Percentiles rank a stretch among this genome's conserved stretches.
Evolutionary conservation across 2,329 filamentous ascomycete species (phyloP).

Genomic region (Fusarium oxysporum): DNA sequence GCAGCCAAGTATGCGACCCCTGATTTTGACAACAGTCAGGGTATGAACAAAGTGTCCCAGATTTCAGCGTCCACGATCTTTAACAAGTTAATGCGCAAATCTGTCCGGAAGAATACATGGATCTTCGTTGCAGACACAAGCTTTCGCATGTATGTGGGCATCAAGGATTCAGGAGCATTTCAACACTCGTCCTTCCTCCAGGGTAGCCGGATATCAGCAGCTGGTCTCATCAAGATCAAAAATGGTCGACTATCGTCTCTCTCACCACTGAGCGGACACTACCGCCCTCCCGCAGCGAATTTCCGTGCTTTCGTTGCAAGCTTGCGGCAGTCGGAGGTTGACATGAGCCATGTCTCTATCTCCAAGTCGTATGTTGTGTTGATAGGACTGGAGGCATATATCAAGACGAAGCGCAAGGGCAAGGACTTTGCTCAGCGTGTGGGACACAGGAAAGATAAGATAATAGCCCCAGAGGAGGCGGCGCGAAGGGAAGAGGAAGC

Average conservation of each 20-base stretch:
- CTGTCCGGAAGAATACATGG: constrained; percentile 89
- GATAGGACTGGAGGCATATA: constrained; percentile 83
- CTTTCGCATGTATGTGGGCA: constrained; percentile 87
- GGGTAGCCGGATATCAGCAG: constrained; percentile 82
- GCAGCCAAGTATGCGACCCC: constrained; percentile 74
- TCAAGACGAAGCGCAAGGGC: constrained; percentile 73
- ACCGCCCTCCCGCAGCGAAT: constrained; percentile 84
- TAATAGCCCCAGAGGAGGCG: constrained; percentile 71
- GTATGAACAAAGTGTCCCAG: constrained; percentile 66
- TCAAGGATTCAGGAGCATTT: constrained; percentile 89
- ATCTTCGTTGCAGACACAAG: constrained; percentile 91
- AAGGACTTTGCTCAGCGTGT: constrained; percentile 66
- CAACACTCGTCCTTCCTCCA: constrained; percentile 92
- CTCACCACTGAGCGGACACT: constrained; percentile 81
- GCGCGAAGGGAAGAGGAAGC: constrained; percentile 67
- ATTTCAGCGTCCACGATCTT: constrained; percentile 79
- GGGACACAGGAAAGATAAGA: constrained; percentile 66
- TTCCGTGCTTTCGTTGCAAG: constrained; percentile 84
- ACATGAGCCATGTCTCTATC: constrained; percentile 82
- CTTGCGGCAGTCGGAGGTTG: constrained; percentile 78
- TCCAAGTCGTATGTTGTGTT: constrained; percentile 85
- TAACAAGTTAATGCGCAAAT: constrained; percentile 81
- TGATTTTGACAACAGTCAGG: constrained; percentile 70
- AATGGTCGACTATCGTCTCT: constrained; percentile 80
- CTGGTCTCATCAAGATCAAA: constrained; percentile 87